phyloP scores from a whole-genome alignment of 2,329 filamentous ascomycete species.

The Fusarium duplospermum region DNA sequence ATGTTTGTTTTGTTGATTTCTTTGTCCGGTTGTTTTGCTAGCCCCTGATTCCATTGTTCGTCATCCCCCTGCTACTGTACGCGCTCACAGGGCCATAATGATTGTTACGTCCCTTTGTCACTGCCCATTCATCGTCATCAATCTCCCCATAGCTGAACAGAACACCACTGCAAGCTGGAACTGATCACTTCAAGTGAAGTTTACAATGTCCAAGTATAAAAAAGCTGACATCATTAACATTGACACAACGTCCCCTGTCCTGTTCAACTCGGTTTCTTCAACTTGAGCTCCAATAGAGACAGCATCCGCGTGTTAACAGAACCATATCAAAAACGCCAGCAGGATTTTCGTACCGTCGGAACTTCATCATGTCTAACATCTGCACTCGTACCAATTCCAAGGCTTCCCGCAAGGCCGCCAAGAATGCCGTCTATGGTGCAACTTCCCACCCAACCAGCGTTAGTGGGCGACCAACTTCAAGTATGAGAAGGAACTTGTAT shows the following conservation, averaged over 20 bases:
- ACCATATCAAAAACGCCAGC: too few species aligned
- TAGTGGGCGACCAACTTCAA: background rate
- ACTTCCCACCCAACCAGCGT: background rate
- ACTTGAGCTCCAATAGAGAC: background rate
- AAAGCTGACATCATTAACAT: background rate
- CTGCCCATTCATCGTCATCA: background rate
- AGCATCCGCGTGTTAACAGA: background rate
- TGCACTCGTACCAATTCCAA: background rate
- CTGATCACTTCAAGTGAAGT: background rate
- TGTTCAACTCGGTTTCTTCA: background rate
- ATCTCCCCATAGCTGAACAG: background rate
- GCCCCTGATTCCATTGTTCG: background rate
- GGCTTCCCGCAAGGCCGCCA: background rate
- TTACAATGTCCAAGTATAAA: background rate
- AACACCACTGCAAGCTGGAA: background rate
- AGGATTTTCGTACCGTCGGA: background rate
- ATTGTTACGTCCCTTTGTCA: background rate
- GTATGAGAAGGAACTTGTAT: background rate
- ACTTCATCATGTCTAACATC: background rate
- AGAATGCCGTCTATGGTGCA: background rate
- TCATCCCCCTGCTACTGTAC: background rate
- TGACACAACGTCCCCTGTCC: background rate
- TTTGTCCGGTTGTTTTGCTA: background rate
- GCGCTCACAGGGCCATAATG: background rate
- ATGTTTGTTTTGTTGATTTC: background rate